Evolutionary conservation across 1,284 basidiomycete species (phyloP), one percentile per base, ranked within the genome.

Genomic region (Trametes sp.): DNA sequence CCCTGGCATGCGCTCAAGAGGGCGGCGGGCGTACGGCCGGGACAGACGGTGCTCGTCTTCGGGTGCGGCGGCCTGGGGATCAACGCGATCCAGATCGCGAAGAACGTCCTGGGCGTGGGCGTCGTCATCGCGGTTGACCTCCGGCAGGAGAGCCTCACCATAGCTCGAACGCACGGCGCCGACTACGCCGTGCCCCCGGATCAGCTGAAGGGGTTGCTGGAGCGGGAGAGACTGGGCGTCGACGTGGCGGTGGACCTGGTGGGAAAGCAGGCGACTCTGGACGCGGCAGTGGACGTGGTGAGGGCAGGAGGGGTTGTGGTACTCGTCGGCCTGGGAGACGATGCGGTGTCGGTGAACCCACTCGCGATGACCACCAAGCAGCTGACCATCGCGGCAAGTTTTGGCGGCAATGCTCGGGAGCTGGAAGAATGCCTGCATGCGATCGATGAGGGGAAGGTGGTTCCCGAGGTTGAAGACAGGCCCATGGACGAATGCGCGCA

Each of bases 231-330:
- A 74, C 66, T 82, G 72, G 2, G 69, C 74, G 51, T 79, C 78
- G 35, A 81, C 72, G 44, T 79, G 75, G 10, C 76, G 69, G 19
- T 81, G 76, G 59, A 80, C 76, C 42, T 76, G n/a, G 71, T 72
- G 2, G 71, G 70, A 8, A 64, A 46, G 13, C 65, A 69, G 50
- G 41, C 44, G n/a, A 70, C 66, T 3, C 61, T 69, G 55, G 67
- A 71, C 21, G 49, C 42, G 2, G 65, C 59, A 13, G 57, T 68
- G 13, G 52, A 57, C 7, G 49, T 50, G 2, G 58, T 69, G 8
- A 52, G 62, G 29, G 16, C 41, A 2, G 64, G 65, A n/a, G 71
- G 70, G 16, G 68, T 53, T 21, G 62, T 71, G 21, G 48, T 68
- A 44, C 14, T 69, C 23, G 23, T 67, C 14, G 71, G 71, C 16